Evolutionary conservation across 2,329 filamentous ascomycete species (phyloP), one percentile per base, ranked within the genome.

Genomic region (Cordyceps farinosa): DNA sequence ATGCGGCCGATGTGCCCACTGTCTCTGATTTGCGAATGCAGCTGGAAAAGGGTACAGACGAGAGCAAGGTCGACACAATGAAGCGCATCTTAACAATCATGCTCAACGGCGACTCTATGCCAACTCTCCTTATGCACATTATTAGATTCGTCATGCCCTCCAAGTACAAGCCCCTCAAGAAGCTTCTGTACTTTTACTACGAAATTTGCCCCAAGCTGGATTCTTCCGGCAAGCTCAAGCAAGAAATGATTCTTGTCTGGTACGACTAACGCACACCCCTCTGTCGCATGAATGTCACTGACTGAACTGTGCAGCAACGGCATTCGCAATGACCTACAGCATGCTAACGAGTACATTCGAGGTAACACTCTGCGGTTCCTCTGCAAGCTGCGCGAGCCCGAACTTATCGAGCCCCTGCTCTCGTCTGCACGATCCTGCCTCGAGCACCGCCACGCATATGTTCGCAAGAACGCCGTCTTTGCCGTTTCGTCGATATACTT

Each of bases 61-160:
- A 97, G 78, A 88, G 86, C 73, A 97, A 97, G 83, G 84, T 94
- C 76, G 92, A 97, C 69, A 97, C 92, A 65, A 96, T 96, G 92
- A 96, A 95, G 87, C 90, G 88, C 80, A 92, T 99, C 76, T 81
- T 98, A 74, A 96, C 91, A 67, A 87, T 97, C 74, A 98, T 99
- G 95, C 87, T 99, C 73, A 98, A 98, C 76, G 95, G 95, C 70
- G 94, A 99, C 74, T 89, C 95, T 47, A 95, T 99, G 89, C 90
- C 93, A 32, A 89, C 92, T 70, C 84, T 99, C 27, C 87, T 99
- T 70, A 99, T 99, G 95, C 95, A 98, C 81, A 99, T 99, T 74
- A 99, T 99, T 77, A 92, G 95, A 76, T 99, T 99, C 76, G 93
- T 99, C 71, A 99, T 99, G 95, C 95, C 95, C 15, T 97, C 92